Conservation (phyloP, 352 stramenopile species). For the Phytophthora meadii region DNA sequence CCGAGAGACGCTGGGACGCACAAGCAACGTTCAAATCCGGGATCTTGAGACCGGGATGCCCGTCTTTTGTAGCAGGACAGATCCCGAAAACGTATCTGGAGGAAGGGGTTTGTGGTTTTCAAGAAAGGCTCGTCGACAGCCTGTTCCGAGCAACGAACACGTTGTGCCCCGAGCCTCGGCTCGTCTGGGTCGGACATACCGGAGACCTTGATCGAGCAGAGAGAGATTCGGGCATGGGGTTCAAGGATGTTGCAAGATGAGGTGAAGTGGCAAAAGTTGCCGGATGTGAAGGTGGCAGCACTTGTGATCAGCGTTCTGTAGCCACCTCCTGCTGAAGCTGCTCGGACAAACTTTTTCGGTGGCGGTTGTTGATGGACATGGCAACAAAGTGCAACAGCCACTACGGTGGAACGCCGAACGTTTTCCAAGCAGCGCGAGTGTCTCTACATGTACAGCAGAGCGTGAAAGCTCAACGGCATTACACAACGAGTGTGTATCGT, state of each 20-base stretch:
- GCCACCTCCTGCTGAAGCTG: slow-evolving; percentile 13
- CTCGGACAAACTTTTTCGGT: slow-evolving; percentile 9
- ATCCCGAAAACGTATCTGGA: slow-evolving; percentile 38
- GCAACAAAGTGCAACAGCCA: slow-evolving; percentile 1
- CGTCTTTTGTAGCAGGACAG: slow-evolving; percentile 40
- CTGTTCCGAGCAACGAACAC: slow-evolving; percentile 16
- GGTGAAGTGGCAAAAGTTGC: slow-evolving; percentile 25
- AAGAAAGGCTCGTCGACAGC: slow-evolving; percentile 20
- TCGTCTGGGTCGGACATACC: slow-evolving; percentile 12
- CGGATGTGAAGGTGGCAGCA: slow-evolving; percentile 16
- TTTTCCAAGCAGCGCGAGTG: slow-evolving; percentile 19
- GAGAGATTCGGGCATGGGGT: slow-evolving; percentile 26
- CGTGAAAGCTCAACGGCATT: slow-evolving; percentile 10
- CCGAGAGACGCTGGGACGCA: slow-evolving; percentile 29
- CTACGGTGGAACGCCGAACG: slow-evolving; percentile 11
- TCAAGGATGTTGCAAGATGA: slow-evolving; percentile 33
- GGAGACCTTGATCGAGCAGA: not conserved
- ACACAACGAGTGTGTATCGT: slow-evolving; percentile 3
- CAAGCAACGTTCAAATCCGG: slow-evolving; percentile 21
- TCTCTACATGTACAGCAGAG: slow-evolving; percentile 2
- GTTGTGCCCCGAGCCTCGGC: slow-evolving; percentile 2
- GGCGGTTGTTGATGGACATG: not conserved
- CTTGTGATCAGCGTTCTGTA: slow-evolving; percentile 3
- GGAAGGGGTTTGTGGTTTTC: slow-evolving; percentile 36
- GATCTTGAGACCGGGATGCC: slow-evolving; percentile 38